Evolutionary conservation across 163 green algal species (phyloP), one percentile per base, ranked within the genome.

Genomic region (Prototheca wickerhamii): DNA sequence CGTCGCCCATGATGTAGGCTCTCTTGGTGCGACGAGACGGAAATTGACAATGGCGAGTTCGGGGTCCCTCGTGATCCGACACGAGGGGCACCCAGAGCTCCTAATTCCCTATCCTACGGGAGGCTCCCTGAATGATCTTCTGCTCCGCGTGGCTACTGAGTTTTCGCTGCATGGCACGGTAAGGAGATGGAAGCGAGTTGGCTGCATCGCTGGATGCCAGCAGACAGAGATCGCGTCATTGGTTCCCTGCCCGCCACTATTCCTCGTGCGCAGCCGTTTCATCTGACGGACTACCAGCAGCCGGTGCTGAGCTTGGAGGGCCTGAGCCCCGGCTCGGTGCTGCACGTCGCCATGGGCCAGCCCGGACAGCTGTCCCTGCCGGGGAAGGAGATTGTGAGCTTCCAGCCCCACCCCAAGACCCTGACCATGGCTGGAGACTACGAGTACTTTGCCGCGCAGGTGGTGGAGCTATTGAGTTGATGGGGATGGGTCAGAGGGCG

Each of bases 381-480:
- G 44, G 44, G 28, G 1, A 6, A 57, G 57, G n/a, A 58, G 32
- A 60, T 35, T 25, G 85, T 94, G 63, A 80, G 44, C 44, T 94
- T 94, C 58, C 66, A 80, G 34, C 87, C 87, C 0, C 87, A 94
- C 61, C 87, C 87, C 25, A 90, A 90, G 58, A 94, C 87, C 3
- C 73, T 94, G 17, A 94, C 86, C 30, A 85, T 83, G 72, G 86
- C 84, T 3, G 87, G 87, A 25, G 87, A 94, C 57, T 91, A 87
- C 63, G 87, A 93, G 70, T 94, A 92, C 63, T 92, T 89, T 72
- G 78, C 84, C 31, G 84, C 84, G 2, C 75, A 87, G 62, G 73
- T 77, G 37, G n/a, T n/a, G n/a, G n/a, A 49, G 21, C 30, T 12
- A 46, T 7, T 31, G 35, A 18, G 5, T 35, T 23, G 15, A 23